phyloP scores from a whole-genome alignment of 768 basidiomycete species.

The Collybia mongolica region DNA sequence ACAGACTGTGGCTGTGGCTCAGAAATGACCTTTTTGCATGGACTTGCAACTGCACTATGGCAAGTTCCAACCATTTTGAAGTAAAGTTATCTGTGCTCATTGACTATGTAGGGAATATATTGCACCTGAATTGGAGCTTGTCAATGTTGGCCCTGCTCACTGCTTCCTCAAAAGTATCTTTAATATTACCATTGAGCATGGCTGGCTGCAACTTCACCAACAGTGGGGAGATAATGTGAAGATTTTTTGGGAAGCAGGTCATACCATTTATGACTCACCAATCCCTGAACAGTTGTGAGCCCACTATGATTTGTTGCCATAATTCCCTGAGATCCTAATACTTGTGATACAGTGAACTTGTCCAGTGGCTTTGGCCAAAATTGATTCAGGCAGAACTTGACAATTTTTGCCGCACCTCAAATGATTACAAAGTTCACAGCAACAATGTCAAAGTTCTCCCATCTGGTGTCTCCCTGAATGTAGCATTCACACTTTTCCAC shows the following conservation, averaged over 20 bases:
- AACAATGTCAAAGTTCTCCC: slow-evolving; percentile 18
- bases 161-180: not conserved
- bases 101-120: not conserved
- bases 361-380: slow-evolving; percentile 27
- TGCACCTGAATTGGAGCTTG: not conserved
- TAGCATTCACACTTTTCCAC: slow-evolving; percentile 11
- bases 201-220: slow-evolving; percentile 23
- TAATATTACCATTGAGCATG: slow-evolving; percentile 20
- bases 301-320: too few species aligned
- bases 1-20: slow-evolving; percentile 31
- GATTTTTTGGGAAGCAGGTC: slow-evolving; percentile 18
- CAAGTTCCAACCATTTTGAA: slow-evolving; percentile 19
- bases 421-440: slow-evolving; percentile 13
- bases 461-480: slow-evolving; percentile 20
- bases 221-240: slow-evolving; percentile 28
- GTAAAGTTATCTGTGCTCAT: slow-evolving; percentile 15
- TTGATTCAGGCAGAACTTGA: slow-evolving; percentile 24
- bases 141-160: not conserved
- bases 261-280: not conserved
- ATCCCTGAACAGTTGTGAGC: not conserved
- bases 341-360: slow-evolving; percentile 18
- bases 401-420: slow-evolving; percentile 13
- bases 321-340: too few species aligned
- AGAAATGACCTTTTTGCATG: slow-evolving; percentile 25
- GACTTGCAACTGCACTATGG: slow-evolving; percentile 23